Percentiles rank a stretch among this genome's conserved stretches.
phyloP scores from a whole-genome alignment of 768 basidiomycete genomes.

The Pholiota molesta region DNA sequence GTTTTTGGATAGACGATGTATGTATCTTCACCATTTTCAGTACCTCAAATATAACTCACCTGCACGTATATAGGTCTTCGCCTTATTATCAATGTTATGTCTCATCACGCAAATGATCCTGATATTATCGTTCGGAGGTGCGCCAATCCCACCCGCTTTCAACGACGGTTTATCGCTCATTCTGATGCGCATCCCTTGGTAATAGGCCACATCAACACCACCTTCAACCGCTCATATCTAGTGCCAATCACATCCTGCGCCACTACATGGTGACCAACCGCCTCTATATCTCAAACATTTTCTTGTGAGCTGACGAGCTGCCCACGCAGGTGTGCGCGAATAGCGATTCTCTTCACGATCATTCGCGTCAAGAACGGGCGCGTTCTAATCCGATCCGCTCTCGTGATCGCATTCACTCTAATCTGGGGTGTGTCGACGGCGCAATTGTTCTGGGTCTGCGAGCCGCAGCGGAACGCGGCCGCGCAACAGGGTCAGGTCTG shows the following conservation, averaged over 20 bases:
- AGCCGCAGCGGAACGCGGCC: slow-evolving; percentile 40
- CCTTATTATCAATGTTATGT: slow-evolving; percentile 30
- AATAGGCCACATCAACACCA: background rate
- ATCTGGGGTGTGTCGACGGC: slow-evolving; percentile 39
- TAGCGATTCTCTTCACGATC: slow-evolving; percentile 58
- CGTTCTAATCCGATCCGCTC: slow-evolving; percentile 26
- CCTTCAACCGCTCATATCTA: slow-evolving; percentile 33
- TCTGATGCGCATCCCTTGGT: background rate
- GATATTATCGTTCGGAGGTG: background rate
- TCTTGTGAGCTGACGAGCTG: too few species aligned
- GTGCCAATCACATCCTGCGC: slow-evolving; percentile 39
- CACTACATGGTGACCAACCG: slow-evolving; percentile 36
- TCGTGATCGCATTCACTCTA: slow-evolving; percentile 35
- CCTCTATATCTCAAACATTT: background rate
- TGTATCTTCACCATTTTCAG: slow-evolving; percentile 3
- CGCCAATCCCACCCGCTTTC: background rate
- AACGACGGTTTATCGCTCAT: background rate
- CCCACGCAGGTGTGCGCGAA: slow-evolving; percentile 42
- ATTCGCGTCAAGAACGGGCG: slow-evolving; percentile 50
- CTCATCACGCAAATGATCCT: slow-evolving; percentile 18
- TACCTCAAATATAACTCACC: background rate
- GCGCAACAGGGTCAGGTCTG: slow-evolving; percentile 30
- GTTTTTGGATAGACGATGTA: slow-evolving; percentile 42
- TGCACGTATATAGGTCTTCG: slow-evolving; percentile 26
- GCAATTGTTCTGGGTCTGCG: slow-evolving; percentile 50